Conservation (phyloP, 177 flowering plant genomes). For the Vitis hybrid region DNA sequence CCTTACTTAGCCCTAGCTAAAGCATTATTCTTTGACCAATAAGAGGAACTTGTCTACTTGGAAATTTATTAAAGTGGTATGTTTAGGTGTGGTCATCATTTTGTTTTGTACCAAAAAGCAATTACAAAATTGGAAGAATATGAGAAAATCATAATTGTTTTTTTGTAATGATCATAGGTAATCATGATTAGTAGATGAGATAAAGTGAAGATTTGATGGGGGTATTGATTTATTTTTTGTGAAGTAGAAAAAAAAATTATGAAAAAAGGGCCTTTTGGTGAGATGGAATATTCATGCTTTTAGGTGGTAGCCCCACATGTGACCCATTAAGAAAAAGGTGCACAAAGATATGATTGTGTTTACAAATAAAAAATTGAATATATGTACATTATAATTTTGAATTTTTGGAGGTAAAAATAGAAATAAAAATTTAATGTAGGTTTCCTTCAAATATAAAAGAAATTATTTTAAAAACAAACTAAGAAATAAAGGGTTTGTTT, state of each 20-base stretch:
- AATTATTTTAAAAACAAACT: too few relatives aligned
- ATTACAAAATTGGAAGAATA: slow-evolving; percentile 10
- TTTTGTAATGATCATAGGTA: slow-evolving; percentile 11
- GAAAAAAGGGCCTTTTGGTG: slow-evolving; percentile 4
- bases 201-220: neutral
- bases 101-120: neutral
- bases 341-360: too few relatives aligned
- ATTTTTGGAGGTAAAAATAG: too few relatives aligned
- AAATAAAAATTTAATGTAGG: too few relatives aligned
- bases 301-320: too few relatives aligned
- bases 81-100: slow-evolving; percentile 8
- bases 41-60: neutral
- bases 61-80: neutral
- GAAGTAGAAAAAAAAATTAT: slow-evolving; percentile 1
- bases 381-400: too few relatives aligned
- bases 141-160: slow-evolving; percentile 11
- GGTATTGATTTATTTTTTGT: neutral
- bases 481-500: too few relatives aligned
- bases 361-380: too few relatives aligned
- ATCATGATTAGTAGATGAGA: slow-evolving; percentile 13
- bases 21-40: too few relatives aligned
- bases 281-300: neutral
- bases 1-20: too few relatives aligned
- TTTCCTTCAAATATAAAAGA: too few relatives aligned
- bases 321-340: too few relatives aligned